Evolutionary conservation across 1,139 yeast species (phyloP).

Genomic region (Nakaseomyces uthaithaninus): DNA sequence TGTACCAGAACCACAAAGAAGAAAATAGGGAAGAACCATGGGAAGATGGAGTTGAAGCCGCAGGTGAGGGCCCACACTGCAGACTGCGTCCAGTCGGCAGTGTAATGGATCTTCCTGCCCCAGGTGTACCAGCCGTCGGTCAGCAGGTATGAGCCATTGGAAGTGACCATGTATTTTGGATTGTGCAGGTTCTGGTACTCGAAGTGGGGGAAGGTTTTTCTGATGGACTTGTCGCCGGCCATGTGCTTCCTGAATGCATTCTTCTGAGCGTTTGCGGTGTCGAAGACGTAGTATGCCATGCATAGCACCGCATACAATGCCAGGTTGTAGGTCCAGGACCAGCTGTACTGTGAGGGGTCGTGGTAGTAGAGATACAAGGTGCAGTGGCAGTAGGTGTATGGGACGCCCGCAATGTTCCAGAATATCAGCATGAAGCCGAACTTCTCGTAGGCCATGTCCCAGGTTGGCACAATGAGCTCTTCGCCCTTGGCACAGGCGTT

Average conservation of each 20-base stretch:
- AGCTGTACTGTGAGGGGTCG: constrained; percentile 70
- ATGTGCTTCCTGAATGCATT: constrained; percentile 82
- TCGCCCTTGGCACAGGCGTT: constrained; percentile 98
- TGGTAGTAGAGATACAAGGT: constrained; percentile 75
- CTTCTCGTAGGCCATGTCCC: constrained; percentile 99
- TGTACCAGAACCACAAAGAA: constrained; percentile 81
- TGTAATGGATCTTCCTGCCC: constrained; percentile 91
- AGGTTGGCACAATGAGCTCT: constrained; percentile 91
- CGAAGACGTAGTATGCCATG: constrained; percentile 82
- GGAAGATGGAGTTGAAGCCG: constrained; percentile 80
- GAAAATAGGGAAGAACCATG: constrained; percentile 93
- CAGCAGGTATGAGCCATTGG: constrained; percentile 72
- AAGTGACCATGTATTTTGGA: constrained; percentile 78
- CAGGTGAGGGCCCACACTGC: constrained; percentile 88
- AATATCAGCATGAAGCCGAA: constrained; percentile 96
- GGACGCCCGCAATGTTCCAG: constrained; percentile 99
- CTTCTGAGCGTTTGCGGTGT: constrained; percentile 92
- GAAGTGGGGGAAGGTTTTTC: constrained; percentile 89
- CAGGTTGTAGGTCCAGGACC: constrained; percentile 55
- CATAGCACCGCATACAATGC: constrained; percentile 50
- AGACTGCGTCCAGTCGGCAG: constrained; percentile 86
- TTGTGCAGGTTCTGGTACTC: constrained; percentile 74
- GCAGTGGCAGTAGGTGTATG: constrained; percentile 94
- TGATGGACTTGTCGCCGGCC: constrained; percentile 65
- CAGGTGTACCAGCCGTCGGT: constrained; percentile 91